phyloP scores from a whole-genome alignment of 1,284 basidiomycete genomes.

The Cerrena zonata region DNA sequence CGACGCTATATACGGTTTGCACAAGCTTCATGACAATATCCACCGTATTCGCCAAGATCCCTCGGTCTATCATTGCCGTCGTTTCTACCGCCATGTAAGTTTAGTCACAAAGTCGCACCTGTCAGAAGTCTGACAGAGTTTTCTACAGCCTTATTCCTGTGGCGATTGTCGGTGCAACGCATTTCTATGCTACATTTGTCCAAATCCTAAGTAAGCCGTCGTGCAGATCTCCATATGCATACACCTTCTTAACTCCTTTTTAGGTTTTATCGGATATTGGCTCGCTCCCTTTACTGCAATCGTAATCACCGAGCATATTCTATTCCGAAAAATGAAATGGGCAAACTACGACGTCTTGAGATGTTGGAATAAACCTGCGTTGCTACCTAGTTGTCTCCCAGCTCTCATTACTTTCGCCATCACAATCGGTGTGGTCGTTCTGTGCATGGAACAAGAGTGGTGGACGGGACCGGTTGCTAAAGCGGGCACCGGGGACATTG shows the following conservation, averaged over 20 bases:
- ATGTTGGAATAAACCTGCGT: constrained; percentile 37
- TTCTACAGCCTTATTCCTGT: constrained; percentile 48
- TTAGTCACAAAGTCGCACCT: constrained; percentile 14
- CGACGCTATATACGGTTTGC: constrained; percentile 74
- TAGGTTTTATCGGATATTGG: constrained; percentile 59
- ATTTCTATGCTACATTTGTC: constrained; percentile 52
- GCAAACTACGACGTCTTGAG: constrained; percentile 30
- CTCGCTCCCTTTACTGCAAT: constrained; percentile 48
- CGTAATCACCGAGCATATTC: constrained; percentile 50
- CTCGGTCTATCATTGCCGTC: constrained; percentile 68
- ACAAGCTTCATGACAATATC: constrained; percentile 68
- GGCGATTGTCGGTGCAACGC: constrained; percentile 53
- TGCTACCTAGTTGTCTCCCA: constrained; percentile 41
- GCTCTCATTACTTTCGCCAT: constrained; percentile 44
- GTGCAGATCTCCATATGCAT: constrained; percentile 6
- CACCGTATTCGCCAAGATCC: constrained; percentile 50
- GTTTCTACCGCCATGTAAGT: constrained; percentile 66
- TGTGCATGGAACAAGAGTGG: constrained; percentile 57
- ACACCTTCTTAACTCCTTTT: background rate
- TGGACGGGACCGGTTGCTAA: constrained; percentile 45
- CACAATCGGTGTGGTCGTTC: constrained; percentile 45
- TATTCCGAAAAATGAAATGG: constrained; percentile 42
- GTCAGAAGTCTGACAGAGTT: background rate
- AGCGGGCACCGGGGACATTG: constrained; percentile 52
- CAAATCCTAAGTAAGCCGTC: constrained; percentile 45